phyloP scores from a whole-genome alignment of 495 filamentous ascomycete genomes.

The Amorphotheca resinae region DNA sequence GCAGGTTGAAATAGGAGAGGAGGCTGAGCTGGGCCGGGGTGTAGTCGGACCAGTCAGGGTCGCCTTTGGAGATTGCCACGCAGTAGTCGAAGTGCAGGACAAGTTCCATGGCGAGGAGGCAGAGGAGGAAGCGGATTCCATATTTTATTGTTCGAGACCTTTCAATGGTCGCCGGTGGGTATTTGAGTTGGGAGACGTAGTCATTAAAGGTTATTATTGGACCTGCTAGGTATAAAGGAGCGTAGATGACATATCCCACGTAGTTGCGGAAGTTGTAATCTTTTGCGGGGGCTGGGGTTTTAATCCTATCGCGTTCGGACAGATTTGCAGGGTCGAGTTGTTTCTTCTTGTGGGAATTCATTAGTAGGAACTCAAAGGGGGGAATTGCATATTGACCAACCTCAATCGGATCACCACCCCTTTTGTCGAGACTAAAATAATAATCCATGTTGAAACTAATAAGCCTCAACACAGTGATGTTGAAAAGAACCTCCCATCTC shows the following conservation, averaged over 20 bases:
- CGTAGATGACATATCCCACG: slow-evolving; percentile 77
- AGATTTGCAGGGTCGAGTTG: slow-evolving; percentile 76
- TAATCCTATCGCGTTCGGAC: slow-evolving; percentile 76
- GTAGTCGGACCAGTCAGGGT: slow-evolving; percentile 68
- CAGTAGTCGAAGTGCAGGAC: slow-evolving; percentile 90
- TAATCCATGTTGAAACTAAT: slow-evolving; percentile 97
- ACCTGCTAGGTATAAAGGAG: slow-evolving; percentile 83
- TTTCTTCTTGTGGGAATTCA: slow-evolving; percentile 90
- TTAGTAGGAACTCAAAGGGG: slow-evolving; percentile 11
- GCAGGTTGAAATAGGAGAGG: slow-evolving; percentile 91
- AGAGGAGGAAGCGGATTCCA: slow-evolving; percentile 68
- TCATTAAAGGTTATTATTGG: slow-evolving; percentile 98
- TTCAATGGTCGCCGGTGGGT: slow-evolving; percentile 56
- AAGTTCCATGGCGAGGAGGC: slow-evolving; percentile 83
- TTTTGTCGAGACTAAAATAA: slow-evolving; percentile 73
- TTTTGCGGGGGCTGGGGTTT: slow-evolving; percentile 51
- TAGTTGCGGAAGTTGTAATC: slow-evolving; percentile 79
- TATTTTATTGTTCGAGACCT: slow-evolving; percentile 57
- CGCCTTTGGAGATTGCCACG: slow-evolving; percentile 77
- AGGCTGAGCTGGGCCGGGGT: slow-evolving; percentile 80
- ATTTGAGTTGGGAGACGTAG: slow-evolving; percentile 74
- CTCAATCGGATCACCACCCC: slow-evolving; percentile 62
- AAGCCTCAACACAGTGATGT: slow-evolving; percentile 82
- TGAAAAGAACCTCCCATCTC: slow-evolving; percentile 93
- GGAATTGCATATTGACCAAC: slow-evolving; percentile 40